Conservation (phyloP, 768 basidiomycete genomes). For the Pilatotrama ljubarskyi region DNA sequence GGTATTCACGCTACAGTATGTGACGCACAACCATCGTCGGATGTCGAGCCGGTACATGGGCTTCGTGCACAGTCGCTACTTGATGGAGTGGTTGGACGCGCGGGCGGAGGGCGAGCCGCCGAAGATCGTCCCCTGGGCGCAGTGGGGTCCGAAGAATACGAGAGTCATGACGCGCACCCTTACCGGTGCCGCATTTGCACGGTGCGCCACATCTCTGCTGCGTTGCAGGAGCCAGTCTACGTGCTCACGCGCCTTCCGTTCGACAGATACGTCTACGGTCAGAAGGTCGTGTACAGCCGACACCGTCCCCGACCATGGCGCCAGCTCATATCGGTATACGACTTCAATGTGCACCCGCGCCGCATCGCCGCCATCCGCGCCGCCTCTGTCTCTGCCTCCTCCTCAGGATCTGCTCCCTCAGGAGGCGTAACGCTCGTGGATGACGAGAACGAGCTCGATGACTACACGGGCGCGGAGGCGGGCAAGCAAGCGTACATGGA, state of each 20-base stretch:
- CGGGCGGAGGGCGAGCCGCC: neutral
- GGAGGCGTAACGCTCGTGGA: neutral
- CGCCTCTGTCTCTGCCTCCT: neutral
- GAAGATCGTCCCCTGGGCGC: constrained; percentile 33
- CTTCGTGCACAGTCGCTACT: constrained; percentile 35
- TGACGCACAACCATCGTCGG: neutral
- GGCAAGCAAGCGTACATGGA: constrained; percentile 1
- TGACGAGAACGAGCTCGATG: neutral
- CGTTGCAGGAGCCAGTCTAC: neutral
- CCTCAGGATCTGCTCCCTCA: neutral
- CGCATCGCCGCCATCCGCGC: constrained; percentile 9
- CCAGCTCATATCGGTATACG: constrained; percentile 24
- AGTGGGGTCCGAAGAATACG: constrained; percentile 40
- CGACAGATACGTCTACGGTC: constrained; percentile 42
- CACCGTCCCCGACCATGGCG: neutral
- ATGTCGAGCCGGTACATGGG: constrained; percentile 19
- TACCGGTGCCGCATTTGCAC: neutral
- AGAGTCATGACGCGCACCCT: constrained; percentile 33
- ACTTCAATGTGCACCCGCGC: constrained; percentile 34
- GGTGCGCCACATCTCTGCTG: constrained; percentile 28
- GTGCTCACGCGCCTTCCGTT: neutral
- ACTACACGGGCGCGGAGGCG: constrained; percentile 11
- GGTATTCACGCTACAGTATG: constrained; percentile 30
- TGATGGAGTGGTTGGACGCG: constrained; percentile 22
- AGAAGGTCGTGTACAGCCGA: constrained; percentile 36